Percentiles rank a stretch among this genome's conserved stretches.
Evolutionary conservation across 176 grass and related monocot species (phyloP).

Genomic region (Oryza punctata): DNA sequence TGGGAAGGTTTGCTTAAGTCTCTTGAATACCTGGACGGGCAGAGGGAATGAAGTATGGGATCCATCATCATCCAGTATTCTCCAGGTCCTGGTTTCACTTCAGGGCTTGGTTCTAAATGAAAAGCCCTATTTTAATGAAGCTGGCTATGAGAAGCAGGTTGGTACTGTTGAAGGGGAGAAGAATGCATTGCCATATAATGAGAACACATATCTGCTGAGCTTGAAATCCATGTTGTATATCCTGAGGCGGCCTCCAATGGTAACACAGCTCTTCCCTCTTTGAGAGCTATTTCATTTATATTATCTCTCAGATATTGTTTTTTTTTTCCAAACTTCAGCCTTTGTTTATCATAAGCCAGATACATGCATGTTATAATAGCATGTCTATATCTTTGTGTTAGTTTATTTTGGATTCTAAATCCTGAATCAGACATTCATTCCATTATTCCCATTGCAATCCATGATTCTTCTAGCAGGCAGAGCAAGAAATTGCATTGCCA

Average conservation of each 20-base stretch:
- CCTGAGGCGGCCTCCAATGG: slow-evolving; percentile 86
- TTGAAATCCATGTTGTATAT: slow-evolving; percentile 97
- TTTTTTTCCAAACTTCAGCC: slow-evolving; percentile 10
- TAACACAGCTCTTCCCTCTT: slow-evolving; percentile 40
- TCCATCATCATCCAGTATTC: slow-evolving; percentile 84
- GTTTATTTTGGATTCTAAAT: neutral
- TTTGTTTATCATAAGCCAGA: slow-evolving; percentile 10
- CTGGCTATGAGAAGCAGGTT: slow-evolving; percentile 95
- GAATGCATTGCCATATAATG: slow-evolving; percentile 94
- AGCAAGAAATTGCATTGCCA: neutral
- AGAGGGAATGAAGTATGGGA: slow-evolving; percentile 97
- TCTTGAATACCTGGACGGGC: slow-evolving; percentile 92
- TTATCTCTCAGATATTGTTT: slow-evolving; percentile 15
- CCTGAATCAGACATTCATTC: neutral
- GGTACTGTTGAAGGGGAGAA: slow-evolving; percentile 96
- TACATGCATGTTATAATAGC: neutral
- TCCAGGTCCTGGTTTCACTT: slow-evolving; percentile 92
- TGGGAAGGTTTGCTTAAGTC: slow-evolving; percentile 94
- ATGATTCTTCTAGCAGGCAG: neutral
- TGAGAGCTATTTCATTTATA: slow-evolving; percentile 8
- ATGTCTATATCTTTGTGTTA: slow-evolving; percentile 20
- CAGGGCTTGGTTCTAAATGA: slow-evolving; percentile 96
- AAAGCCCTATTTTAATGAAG: slow-evolving; percentile 97
- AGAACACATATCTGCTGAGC: slow-evolving; percentile 92
- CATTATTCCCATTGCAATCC: neutral